Conservation (phyloP, 352 stramenopile genomes). For the Peronospora tabacina region DNA sequence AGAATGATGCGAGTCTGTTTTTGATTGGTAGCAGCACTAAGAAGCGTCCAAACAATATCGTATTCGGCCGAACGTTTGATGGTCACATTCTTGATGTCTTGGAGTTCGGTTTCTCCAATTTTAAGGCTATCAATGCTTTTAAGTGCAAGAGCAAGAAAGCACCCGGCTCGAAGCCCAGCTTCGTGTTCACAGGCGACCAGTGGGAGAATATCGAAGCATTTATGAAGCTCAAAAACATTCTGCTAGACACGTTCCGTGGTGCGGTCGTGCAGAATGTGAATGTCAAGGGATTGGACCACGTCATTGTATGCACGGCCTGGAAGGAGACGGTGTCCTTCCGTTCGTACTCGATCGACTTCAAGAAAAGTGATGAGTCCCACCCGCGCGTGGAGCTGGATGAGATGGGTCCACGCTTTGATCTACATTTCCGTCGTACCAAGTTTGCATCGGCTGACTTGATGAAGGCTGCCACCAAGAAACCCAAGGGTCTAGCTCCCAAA, state of each 20-base stretch:
- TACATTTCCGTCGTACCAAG: conserved; percentile 91
- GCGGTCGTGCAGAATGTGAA: conserved; percentile 93
- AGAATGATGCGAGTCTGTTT: conserved; percentile 98
- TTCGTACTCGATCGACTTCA: conserved; percentile 95
- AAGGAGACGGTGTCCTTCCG: conserved; percentile 91
- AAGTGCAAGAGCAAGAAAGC: conserved; percentile 88
- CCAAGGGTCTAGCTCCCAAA: conserved; percentile 87
- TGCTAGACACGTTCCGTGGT: conserved; percentile 96
- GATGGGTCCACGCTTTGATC: conserved; percentile 86
- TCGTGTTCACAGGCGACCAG: conserved; percentile 93
- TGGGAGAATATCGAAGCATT: conserved; percentile 90
- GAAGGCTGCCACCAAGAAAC: conserved; percentile 93
- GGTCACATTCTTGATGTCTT: conserved; percentile 97
- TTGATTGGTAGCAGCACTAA: conserved; percentile 95
- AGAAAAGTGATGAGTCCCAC: conserved; percentile 79
- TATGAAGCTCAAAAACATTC: conserved; percentile 91
- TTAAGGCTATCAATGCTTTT: conserved; percentile 92
- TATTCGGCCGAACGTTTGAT: conserved; percentile 97
- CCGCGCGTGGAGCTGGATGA: conserved; percentile 84
- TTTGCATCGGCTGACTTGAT: conserved; percentile 93
- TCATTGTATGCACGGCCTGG: conserved; percentile 94
- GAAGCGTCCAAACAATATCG: conserved; percentile 97
- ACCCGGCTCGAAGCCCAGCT: conserved; percentile 92
- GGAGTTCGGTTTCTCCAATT: conserved; percentile 94
- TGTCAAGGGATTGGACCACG: conserved; percentile 94